Evolutionary conservation across 345 rosid species (phyloP).

Genomic region (Eucalyptus dawsonii): DNA sequence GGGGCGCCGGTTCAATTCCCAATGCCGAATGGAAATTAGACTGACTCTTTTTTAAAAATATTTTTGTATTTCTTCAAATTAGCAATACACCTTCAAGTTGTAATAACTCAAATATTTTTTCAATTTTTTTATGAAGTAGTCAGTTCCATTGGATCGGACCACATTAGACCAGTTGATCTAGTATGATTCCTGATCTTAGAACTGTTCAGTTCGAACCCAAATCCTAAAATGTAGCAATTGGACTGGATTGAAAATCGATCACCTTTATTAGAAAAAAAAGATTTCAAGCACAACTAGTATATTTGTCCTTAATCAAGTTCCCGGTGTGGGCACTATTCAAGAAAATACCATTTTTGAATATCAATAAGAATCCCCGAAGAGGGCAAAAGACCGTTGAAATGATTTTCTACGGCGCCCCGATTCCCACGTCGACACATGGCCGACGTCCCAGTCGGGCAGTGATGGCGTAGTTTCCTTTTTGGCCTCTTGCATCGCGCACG

Average conservation of each 20-base stretch:
- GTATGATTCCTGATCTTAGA: accelerated
- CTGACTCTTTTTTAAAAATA: accelerated
- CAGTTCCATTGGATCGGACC: accelerated
- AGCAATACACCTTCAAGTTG: too few species aligned
- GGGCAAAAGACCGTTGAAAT: not conserved
- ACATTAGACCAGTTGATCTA: accelerated
- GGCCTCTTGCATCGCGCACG: not conserved
- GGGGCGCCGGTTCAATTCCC: accelerated
- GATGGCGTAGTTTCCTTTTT: not conserved
- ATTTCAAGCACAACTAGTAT: not conserved
- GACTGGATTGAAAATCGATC: too few species aligned
- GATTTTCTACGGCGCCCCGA: not conserved
- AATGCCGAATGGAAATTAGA: accelerated
- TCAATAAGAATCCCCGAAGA: not conserved
- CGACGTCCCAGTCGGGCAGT: not conserved
- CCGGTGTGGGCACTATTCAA: not conserved
- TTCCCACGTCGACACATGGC: not conserved
- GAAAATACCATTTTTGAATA: not conserved
- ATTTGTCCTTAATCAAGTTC: not conserved
- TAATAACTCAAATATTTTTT: too few species aligned
- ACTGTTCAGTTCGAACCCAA: accelerated
- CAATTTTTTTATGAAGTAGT: too few species aligned
- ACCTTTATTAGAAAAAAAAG: not conserved
- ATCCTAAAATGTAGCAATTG: too few species aligned
- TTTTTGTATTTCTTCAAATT: too few species aligned